phyloP scores from a whole-genome alignment of 1,139 yeast species.

The Hyphopichia wangnamkhiaoensis region DNA sequence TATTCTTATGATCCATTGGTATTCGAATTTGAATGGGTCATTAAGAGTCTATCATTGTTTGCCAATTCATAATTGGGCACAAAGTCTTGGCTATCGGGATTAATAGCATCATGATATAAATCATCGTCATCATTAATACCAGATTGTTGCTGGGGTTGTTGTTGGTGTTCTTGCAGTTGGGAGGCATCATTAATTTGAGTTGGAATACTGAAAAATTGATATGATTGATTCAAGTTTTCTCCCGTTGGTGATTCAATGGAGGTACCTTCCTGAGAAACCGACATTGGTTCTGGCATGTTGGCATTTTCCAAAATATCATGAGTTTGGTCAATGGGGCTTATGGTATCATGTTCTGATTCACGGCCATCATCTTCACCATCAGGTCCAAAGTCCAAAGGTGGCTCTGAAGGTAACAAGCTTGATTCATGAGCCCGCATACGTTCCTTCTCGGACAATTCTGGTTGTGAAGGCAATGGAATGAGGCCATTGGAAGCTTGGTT shows the following conservation, averaged over 20 bases:
- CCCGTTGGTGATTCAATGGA: not conserved
- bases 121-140: slow-evolving; percentile 6
- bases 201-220: slow-evolving; percentile 1
- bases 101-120: slow-evolving; percentile 9
- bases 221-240: not conserved
- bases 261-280: not conserved
- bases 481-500: not conserved
- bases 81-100: slow-evolving; percentile 20
- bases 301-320: slow-evolving; percentile 10
- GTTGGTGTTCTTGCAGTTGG: not conserved
- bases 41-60: slow-evolving; percentile 24
- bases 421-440: slow-evolving; percentile 52
- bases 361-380: slow-evolving; percentile 14
- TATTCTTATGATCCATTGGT: not conserved
- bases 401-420: slow-evolving; percentile 64
- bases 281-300: slow-evolving; percentile 2
- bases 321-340: slow-evolving; percentile 14
- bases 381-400: slow-evolving; percentile 37
- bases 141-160: not conserved
- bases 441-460: slow-evolving; percentile 52
- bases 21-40: not conserved
- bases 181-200: too few species aligned
- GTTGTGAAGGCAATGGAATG: slow-evolving; percentile 15
- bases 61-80: slow-evolving; percentile 42
- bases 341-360: slow-evolving; percentile 1